These are phyloP conservation scores for Zelonia costaricensis DNA, from an alignment of 208 protist genomes.

Conservation along the genomic window DNA sequence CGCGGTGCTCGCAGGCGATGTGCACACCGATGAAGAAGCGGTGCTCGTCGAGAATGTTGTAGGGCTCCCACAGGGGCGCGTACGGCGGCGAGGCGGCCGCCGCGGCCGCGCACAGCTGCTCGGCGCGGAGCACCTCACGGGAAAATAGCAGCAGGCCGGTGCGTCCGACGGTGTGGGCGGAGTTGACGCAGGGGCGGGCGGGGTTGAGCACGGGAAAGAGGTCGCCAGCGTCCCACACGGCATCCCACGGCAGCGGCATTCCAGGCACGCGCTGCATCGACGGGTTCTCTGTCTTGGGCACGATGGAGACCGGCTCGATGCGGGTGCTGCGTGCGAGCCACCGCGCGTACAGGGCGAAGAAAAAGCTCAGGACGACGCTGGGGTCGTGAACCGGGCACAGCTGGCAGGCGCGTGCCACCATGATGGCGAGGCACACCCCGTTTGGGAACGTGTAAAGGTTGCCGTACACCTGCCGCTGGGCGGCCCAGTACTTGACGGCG, in stretches of 20 bases:
- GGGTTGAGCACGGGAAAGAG: conserved; percentile 97
- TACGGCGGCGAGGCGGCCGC: conserved; percentile 6
- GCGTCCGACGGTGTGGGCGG: conserved; percentile 88
- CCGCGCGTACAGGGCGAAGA: conserved; percentile 82
- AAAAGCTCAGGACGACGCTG: conserved; percentile 82
- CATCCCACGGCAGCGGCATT: conserved; percentile 68
- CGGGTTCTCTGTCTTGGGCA: conserved; percentile 18
- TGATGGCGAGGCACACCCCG: conserved; percentile 95
- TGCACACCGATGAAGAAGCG: conserved; percentile 55
- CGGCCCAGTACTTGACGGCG: conserved; percentile 83
- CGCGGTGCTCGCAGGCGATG: conserved; percentile 33
- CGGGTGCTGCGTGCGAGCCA: conserved; percentile 58
- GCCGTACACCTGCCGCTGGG: conserved; percentile 92
- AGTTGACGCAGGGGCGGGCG: conserved; percentile 96
- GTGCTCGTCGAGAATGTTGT: conserved; percentile 44
- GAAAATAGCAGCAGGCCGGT: conserved; percentile 67
- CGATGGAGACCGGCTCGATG: conserved; percentile 69
- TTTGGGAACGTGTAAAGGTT: conserved; percentile 96
- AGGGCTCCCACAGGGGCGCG: conserved; percentile 46
- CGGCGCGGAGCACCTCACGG: conserved; percentile 56
- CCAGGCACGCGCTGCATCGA: conserved; percentile 42
- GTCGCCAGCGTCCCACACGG: conserved; percentile 43
- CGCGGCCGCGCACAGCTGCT: conserved; percentile 27
- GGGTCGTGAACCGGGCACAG: conserved; percentile 84
- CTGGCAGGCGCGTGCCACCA: conserved; percentile 95